A percentile compares a stretch with the other conserved stretches of the same genome.
These are phyloP conservation scores for Cordia subcordata DNA, from an alignment of 257 asterid species.

Conservation along the genomic window DNA sequence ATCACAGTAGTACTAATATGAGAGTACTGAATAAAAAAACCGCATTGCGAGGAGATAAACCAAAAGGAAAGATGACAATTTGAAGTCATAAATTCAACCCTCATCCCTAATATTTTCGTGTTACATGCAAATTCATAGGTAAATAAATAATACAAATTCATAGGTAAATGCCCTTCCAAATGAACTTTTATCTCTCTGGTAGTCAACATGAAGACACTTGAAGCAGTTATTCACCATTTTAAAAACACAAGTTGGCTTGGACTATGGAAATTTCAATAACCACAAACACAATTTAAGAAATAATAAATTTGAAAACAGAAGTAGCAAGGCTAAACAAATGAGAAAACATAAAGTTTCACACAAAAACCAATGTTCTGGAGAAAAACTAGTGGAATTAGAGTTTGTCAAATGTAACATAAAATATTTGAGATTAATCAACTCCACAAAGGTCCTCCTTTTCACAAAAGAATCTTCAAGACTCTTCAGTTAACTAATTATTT, in stretches of 20 bases:
- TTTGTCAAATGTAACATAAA: no score
- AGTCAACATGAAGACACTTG: not conserved
- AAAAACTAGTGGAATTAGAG: no score
- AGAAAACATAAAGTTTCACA: not conserved
- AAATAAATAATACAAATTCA: not conserved
- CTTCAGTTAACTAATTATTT: no score
- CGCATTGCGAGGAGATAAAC: not conserved
- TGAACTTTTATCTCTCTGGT: not conserved
- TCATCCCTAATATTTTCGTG: no score
- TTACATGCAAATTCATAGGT: no score
- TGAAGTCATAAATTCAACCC: no score
- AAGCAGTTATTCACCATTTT: not conserved
- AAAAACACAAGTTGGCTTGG: no score
- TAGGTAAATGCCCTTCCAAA: not conserved
- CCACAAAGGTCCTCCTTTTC: no score
- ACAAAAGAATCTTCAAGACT: no score
- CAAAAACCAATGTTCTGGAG: no score
- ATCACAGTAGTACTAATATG: slow-evolving; percentile 15
- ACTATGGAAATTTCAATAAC: no score
- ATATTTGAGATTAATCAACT: no score
- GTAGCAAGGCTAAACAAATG: not conserved
- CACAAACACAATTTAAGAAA: not conserved
- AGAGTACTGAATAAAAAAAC: not conserved
- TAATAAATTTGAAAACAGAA: not conserved
- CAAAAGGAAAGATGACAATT: not conserved